Conservation (phyloP, 331 rosid species). For the Malus hybrid region DNA sequence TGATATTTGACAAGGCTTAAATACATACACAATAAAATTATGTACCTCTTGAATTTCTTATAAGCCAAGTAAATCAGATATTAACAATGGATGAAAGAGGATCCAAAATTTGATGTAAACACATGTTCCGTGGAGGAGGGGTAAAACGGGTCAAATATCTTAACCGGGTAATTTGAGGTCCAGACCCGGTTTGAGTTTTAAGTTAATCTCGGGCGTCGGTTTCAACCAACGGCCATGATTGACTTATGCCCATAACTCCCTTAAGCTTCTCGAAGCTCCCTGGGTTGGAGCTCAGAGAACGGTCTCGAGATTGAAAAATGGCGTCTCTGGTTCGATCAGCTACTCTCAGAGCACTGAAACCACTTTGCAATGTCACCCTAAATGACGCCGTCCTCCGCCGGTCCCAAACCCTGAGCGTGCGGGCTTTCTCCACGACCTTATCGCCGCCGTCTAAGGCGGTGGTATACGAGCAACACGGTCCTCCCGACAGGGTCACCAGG, state of each 20-base stretch:
- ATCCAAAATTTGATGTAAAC: no score
- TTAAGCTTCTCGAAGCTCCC: background rate
- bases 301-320: conserved; percentile 3
- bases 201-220: background rate
- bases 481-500: conserved; percentile 70
- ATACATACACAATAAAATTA: background rate
- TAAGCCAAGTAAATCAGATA: no score
- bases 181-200: background rate
- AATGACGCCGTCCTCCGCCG: background rate
- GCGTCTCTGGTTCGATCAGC: conserved; percentile 38
- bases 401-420: conserved; percentile 5
- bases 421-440: conserved; percentile 45
- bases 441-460: conserved; percentile 91
- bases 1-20: no score
- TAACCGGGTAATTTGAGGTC: background rate
- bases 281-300: background rate
- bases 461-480: conserved; percentile 62
- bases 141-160: background rate
- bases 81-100: no score
- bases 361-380: background rate
- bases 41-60: background rate
- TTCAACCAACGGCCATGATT: background rate
- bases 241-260: background rate
- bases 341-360: conserved; percentile 12
- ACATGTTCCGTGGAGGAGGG: background rate